These are phyloP conservation scores for Globisporangium camurandrum DNA, from an alignment of 352 stramenopile species.

Conservation along the genomic window DNA sequence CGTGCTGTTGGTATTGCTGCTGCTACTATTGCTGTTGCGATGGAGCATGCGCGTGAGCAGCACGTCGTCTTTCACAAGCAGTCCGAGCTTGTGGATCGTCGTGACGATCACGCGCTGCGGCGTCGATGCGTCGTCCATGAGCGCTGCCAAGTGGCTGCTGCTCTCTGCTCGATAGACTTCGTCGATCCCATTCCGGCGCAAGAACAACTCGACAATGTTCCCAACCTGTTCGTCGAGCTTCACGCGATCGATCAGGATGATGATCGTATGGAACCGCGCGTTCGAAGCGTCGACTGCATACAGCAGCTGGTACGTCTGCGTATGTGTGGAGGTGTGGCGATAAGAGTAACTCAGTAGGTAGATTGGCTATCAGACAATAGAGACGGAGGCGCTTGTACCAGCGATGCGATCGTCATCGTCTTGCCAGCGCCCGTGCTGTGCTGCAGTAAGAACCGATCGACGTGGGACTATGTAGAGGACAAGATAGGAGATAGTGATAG, in stretches of 20 bases:
- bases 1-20: not conserved
- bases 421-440: conserved; percentile 82
- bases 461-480: not conserved
- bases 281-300: conserved; percentile 31
- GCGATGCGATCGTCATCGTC: conserved; percentile 65
- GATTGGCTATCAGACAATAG: not conserved
- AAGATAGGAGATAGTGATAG: not conserved
- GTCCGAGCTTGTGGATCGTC: conserved; percentile 73
- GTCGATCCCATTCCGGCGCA: conserved; percentile 64
- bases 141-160: conserved; percentile 53
- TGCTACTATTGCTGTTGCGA: conserved; percentile 15
- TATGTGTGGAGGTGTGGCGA: not conserved
- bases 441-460: conserved; percentile 57
- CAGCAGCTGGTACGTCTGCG: conserved; percentile 59
- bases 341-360: not conserved
- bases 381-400: conserved; percentile 16
- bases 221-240: conserved; percentile 80
- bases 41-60: conserved; percentile 59
- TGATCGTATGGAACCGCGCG: conserved; percentile 62
- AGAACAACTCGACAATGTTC: conserved; percentile 55
- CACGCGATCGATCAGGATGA: conserved; percentile 76
- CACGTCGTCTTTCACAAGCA: conserved; percentile 63
- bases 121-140: conserved; percentile 20
- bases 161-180: conserved; percentile 67
- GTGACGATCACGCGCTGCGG: conserved; percentile 66